Base-by-base conservation (phyloP, 2,329 filamentous ascomycete species). In the Colletotrichum sublineola region DNA sequence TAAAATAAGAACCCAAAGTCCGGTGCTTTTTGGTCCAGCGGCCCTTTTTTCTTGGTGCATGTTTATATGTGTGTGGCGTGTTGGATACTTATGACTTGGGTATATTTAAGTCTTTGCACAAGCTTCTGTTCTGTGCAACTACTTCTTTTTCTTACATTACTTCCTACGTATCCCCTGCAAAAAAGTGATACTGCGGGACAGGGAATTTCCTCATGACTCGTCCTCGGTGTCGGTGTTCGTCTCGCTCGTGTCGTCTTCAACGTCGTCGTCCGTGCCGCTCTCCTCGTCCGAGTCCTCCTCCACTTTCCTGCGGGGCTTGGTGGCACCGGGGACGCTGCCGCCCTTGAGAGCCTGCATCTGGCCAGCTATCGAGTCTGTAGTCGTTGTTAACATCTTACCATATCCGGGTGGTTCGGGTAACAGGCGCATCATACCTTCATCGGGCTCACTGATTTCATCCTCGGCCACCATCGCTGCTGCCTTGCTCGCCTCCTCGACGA, bases 391-490 rank as follows among this genome's bases (percentile, higher is more conserved):
- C 60, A 68, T 15, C 1, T 42, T 3, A 11, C 18, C 24, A 6
- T 31, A 11, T 29, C 14, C 33, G 6, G 31, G 2, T 15, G 55
- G n/a, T 67, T 63, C 48, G 55, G 12, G 70, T 82, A 75, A 62
- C 68, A 53, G 71, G 57, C 36, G 46, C 40, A 55, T 62, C 57
- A 63, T 88, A 97, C 96, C 96, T 87, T 99, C 96, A 75, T 98
- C 96, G 46, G 97, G 96, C 81, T 99, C 96, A 80, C 94, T 97
- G 76, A 99, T 99, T 71, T 99, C 96, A 78, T 97, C 96, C 76
- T 98, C 95, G 60, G 91, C 93, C 64, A 90, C 89, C 79, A 97
- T 91, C 76, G 92, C 89, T 29, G 90, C 92, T 6, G 94, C 95
- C 84, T 96, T 96, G 82, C 90, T 93, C 44, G 94, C 92, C 77